phyloP scores from a whole-genome alignment of 192 early-diverging fungal species.

The Entomortierella parvispora region DNA sequence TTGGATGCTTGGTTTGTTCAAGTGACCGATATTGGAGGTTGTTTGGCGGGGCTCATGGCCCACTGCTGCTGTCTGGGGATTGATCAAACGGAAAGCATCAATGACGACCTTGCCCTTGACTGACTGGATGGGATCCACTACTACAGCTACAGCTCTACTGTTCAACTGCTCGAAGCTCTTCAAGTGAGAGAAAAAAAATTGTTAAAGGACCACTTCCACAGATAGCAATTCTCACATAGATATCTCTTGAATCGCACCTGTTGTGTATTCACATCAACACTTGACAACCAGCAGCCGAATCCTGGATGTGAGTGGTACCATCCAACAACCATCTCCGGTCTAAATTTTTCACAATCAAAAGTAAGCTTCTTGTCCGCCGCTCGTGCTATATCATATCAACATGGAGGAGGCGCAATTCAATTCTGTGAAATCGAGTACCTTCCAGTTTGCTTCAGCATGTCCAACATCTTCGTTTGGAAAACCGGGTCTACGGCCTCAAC shows the following conservation, averaged over 20 bases:
- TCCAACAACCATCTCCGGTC: slow-evolving; percentile 99
- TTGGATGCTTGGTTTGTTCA: slow-evolving; percentile 98
- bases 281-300: slow-evolving; percentile 99
- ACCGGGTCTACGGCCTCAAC: slow-evolving; percentile 99
- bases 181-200: too few species aligned
- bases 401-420: too few species aligned
- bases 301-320: slow-evolving; percentile 99
- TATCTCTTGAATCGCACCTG: slow-evolving; percentile 63
- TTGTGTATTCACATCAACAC: slow-evolving; percentile 99
- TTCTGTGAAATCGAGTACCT: slow-evolving; percentile 65
- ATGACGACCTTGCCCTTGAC: slow-evolving; percentile 99
- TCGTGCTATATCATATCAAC: too few species aligned
- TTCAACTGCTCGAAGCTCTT: slow-evolving; percentile 96
- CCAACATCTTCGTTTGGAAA: slow-evolving; percentile 99
- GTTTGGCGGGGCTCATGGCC: slow-evolving; percentile 97
- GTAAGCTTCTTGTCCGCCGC: not conserved
- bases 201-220: too few species aligned
- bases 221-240: too few species aligned
- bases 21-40: slow-evolving; percentile 97
- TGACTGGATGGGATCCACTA: slow-evolving; percentile 99
- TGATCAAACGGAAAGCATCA: slow-evolving; percentile 98
- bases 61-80: slow-evolving; percentile 84
- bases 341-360: slow-evolving; percentile 35
- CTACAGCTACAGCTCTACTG: slow-evolving; percentile 95
- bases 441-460: slow-evolving; percentile 99